Base-by-base conservation (phyloP, 208 protist genomes). In the Acanthamoeba lenticulata region DNA sequence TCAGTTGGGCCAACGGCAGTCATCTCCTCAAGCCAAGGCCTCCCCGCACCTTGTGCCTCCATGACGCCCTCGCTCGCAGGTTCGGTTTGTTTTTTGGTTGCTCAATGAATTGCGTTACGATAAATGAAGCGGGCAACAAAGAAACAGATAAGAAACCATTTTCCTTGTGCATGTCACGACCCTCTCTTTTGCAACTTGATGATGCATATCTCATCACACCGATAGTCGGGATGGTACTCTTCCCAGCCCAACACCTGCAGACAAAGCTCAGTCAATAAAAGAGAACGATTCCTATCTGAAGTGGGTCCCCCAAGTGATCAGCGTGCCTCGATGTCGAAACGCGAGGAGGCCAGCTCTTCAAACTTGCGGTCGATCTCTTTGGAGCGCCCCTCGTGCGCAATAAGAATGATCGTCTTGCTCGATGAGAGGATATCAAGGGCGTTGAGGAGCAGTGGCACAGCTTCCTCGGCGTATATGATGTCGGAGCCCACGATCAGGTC, bases 181-280 rank as follows among this genome's bases (percentile, higher is more conserved):
- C n/a, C 27, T 67, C 67, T 77, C 74, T 85, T 85, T 85, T 85
- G 74, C n/a, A 85, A 29, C 36, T 85, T 85, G 42, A 85, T 85
- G 38, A 85, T 85, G 36, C 74, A 85, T 0, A 85, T 85, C 42
- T 85, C 74, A 85, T 85, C 74, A 21, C 29, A 57, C 6, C 74
- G 40, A 24, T 57, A 85, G 21, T 45, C 6, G 1, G 74, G 74
- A 21, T 85, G 42, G 7, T 57, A 38, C 44, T 85, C 74, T 9
- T 85, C 74, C 74, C 38, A 85, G 19, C 55, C 13, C 44, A 85
- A 42, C 27, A 85, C 45, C 74, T 85, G 74, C 57, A 67, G 47
- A 15, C 15, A 52, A 52, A 15, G 9, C 5, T 52, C 47, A 52
- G 47, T 7, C 24, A 67, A 29, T 7, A 7, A n/a, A 67, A 5